phyloP scores from a whole-genome alignment of 768 basidiomycete species.

The Rhodotorula graminis region DNA sequence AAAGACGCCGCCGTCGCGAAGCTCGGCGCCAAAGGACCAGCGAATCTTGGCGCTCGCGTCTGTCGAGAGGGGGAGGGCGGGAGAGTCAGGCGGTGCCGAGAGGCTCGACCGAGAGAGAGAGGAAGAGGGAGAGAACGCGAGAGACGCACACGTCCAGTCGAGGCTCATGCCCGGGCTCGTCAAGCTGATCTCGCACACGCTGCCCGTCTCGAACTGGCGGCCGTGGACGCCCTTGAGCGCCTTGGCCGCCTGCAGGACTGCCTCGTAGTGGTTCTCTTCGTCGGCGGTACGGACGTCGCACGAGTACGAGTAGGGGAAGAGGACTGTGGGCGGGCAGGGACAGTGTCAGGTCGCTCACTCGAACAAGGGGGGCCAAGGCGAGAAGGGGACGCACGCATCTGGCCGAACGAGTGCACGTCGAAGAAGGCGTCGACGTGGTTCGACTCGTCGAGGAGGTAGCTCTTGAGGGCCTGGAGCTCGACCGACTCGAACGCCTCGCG shows the following conservation, averaged over 20 bases:
- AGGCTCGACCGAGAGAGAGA: conserved; percentile 33
- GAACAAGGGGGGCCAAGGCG: not conserved
- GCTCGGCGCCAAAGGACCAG: conserved; percentile 61
- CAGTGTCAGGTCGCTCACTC: not conserved
- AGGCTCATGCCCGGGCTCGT: conserved; percentile 9
- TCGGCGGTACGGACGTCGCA: conserved; percentile 63
- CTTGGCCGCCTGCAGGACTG: conserved; percentile 61
- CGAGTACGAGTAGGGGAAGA: conserved; percentile 70
- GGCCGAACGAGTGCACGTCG: conserved; percentile 75
- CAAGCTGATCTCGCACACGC: conserved; percentile 45
- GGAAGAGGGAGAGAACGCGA: not conserved
- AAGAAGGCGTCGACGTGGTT: conserved; percentile 58
- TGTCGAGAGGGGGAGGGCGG: conserved; percentile 62
- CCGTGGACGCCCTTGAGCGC: conserved; percentile 59
- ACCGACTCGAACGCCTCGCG: conserved; percentile 65
- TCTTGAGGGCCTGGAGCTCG: conserved; percentile 69
- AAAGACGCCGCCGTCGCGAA: conserved; percentile 68
- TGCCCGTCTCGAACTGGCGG: conserved; percentile 54
- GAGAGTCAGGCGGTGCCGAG: too few species aligned
- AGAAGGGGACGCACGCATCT: conserved; percentile 61
- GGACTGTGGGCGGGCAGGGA: conserved; percentile 53
- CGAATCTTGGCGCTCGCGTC: conserved; percentile 54
- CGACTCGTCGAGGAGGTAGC: conserved; percentile 56
- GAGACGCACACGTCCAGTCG: conserved; percentile 24
- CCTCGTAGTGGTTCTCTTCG: conserved; percentile 71